Evolutionary conservation across 2,329 filamentous ascomycete species (phyloP).

Genomic region (Fragosphaeria purpurea): DNA sequence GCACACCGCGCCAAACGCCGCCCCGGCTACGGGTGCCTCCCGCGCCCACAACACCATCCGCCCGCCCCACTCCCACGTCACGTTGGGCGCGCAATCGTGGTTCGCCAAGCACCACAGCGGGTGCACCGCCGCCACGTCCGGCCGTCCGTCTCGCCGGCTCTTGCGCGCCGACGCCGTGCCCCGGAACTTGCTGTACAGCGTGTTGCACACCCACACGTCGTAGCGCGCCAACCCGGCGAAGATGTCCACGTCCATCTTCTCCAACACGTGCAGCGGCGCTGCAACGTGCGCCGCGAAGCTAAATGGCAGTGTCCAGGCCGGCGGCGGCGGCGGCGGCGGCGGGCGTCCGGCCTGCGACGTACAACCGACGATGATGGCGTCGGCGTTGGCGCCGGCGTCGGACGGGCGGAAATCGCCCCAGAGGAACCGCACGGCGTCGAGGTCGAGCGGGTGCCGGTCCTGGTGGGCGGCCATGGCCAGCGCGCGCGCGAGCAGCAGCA

Average conservation of each 20-base stretch:
- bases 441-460: conserved; percentile 51
- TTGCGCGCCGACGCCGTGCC: conserved; percentile 84
- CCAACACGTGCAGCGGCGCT: conserved; percentile 64
- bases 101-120: conserved; percentile 95
- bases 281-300: conserved; percentile 68
- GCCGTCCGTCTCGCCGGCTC: conserved; percentile 64
- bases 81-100: conserved; percentile 91
- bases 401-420: conserved; percentile 57
- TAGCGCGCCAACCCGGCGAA: conserved; percentile 49
- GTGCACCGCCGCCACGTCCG: conserved; percentile 88
- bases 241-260: conserved; percentile 77
- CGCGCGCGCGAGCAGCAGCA: conserved; percentile 51
- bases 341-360: conserved; percentile 29
- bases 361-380: conserved; percentile 27
- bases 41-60: conserved; percentile 61
- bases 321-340: conserved; percentile 44
- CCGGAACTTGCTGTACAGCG: conserved; percentile 83
- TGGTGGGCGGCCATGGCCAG: conserved; percentile 55
- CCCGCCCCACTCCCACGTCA: conserved; percentile 86
- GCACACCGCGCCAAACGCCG: conserved; percentile 8
- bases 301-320: conserved; percentile 62
- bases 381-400: conserved; percentile 37
- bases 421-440: conserved; percentile 55
- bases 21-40: conserved; percentile 41
- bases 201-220: conserved; percentile 81